phyloP scores from a whole-genome alignment of 108 stramenopile genomes.

The Nitzschia inconspicua region DNA sequence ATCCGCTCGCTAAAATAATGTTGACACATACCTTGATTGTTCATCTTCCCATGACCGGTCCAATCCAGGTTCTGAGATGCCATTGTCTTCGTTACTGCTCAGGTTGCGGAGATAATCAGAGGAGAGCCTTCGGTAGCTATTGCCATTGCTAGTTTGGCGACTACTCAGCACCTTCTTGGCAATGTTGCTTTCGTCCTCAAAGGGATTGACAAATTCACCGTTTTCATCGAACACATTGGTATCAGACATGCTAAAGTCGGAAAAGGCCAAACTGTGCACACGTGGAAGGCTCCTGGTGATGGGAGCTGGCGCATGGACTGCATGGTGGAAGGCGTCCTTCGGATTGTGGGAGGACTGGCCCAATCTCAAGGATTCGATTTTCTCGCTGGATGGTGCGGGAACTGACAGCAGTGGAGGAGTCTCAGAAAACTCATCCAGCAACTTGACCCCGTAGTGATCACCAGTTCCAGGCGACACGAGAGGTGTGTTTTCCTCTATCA shows the following conservation, averaged over 20 bases:
- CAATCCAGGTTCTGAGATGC: too few relatives aligned
- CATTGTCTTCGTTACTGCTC: background rate
- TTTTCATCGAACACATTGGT: background rate
- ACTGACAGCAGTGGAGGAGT: slow-evolving; percentile 31
- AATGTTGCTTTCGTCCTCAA: slow-evolving; percentile 33
- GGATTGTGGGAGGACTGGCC: background rate
- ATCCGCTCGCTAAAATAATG: background rate
- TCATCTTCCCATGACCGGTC: background rate
- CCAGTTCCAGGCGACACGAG: background rate
- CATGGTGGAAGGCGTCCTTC: background rate
- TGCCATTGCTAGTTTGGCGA: background rate
- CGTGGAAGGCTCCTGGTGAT: slow-evolving; percentile 11
- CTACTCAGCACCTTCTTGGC: too few relatives aligned
- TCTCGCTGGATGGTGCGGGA: slow-evolving; percentile 1
- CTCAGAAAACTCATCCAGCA: slow-evolving; percentile 21
- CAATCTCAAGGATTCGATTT: background rate
- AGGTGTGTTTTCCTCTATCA: background rate
- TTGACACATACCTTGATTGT: background rate
- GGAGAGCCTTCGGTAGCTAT: background rate
- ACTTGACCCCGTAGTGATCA: background rate
- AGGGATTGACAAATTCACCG: slow-evolving; percentile 54
- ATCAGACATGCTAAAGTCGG: slow-evolving; percentile 18
- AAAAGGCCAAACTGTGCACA: slow-evolving; percentile 32
- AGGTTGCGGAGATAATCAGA: background rate
- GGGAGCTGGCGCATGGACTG: background rate